These are phyloP conservation scores for Botrytis byssoidea DNA, from an alignment of 2,329 filamentous ascomycete genomes.

Conservation along the genomic window DNA sequence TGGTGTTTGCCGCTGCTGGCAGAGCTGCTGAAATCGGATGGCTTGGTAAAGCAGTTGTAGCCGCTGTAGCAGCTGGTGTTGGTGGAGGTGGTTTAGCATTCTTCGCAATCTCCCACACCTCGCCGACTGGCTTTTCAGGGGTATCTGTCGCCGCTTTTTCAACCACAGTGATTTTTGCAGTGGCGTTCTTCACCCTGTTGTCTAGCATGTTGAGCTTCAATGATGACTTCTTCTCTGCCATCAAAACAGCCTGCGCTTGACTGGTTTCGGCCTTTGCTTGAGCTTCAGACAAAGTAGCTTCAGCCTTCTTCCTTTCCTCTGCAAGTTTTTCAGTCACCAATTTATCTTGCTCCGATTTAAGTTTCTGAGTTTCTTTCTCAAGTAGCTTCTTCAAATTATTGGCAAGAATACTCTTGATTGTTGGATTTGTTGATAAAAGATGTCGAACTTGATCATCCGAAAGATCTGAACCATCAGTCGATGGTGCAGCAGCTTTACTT, in stretches of 20 bases:
- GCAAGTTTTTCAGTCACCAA: slow-evolving; percentile 49
- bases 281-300: slow-evolving; percentile 45
- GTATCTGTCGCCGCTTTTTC: slow-evolving; percentile 82
- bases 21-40: neutral
- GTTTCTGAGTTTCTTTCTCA: slow-evolving; percentile 59
- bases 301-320: slow-evolving; percentile 49
- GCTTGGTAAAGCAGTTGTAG: slow-evolving; percentile 19
- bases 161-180: slow-evolving; percentile 74
- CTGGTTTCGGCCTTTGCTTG: slow-evolving; percentile 45
- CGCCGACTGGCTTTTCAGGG: slow-evolving; percentile 75
- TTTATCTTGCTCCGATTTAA: slow-evolving; percentile 50
- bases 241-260: slow-evolving; percentile 57
- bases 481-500: slow-evolving; percentile 23
- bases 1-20: neutral
- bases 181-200: slow-evolving; percentile 61
- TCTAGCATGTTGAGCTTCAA: slow-evolving; percentile 78
- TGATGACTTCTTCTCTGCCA: slow-evolving; percentile 72
- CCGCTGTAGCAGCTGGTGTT: slow-evolving; percentile 24
- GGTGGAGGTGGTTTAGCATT: slow-evolving; percentile 51
- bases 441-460: slow-evolving; percentile 56
- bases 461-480: slow-evolving; percentile 20
- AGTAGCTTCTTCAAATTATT: slow-evolving; percentile 64
- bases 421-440: slow-evolving; percentile 53
- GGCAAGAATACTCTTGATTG: slow-evolving; percentile 46
- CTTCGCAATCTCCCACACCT: slow-evolving; percentile 85